Percentiles rank a stretch among this genome's conserved stretches.
Evolutionary conservation across 2,329 filamentous ascomycete species (phyloP).

Genomic region (Cercospora zeae-maydis): DNA sequence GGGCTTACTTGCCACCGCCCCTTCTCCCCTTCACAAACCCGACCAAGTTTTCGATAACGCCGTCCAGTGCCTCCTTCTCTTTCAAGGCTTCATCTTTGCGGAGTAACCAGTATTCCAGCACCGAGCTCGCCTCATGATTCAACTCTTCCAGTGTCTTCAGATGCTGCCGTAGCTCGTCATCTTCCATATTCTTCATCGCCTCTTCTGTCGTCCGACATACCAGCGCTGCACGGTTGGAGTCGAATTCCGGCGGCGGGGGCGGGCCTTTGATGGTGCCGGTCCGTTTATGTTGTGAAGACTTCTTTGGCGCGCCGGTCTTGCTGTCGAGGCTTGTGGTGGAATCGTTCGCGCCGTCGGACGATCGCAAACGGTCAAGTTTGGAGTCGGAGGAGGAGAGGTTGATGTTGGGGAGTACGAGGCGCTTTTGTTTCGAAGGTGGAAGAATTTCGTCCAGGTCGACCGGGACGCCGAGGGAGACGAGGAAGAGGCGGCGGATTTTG

Average conservation of each 20-base stretch:
- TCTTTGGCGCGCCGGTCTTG: conserved; percentile 29
- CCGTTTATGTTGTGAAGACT: conserved; percentile 20
- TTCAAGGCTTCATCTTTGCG: conserved; percentile 80
- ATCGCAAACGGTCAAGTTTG: conserved; percentile 39
- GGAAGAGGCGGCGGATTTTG: conserved; percentile 87
- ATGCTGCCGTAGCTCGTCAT: conserved; percentile 70
- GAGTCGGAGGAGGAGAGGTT: conserved; percentile 38
- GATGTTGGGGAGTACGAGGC: conserved; percentile 85
- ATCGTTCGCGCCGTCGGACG: conserved; percentile 28
- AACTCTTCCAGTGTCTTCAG: conserved; percentile 65
- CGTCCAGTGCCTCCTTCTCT: conserved; percentile 90
- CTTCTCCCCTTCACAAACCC: conserved; percentile 65
- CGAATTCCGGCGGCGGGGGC: conserved; percentile 68
- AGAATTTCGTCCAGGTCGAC: conserved; percentile 97
- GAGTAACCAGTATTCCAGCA: conserved; percentile 85
- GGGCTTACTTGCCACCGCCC: conserved; percentile 14
- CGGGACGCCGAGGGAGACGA: conserved; percentile 91
- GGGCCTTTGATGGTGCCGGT: conserved; percentile 54
- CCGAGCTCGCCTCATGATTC: conserved; percentile 67
- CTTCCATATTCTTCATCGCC: conserved; percentile 73
- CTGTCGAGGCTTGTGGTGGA: conserved; percentile 34
- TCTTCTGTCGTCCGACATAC: conserved; percentile 81
- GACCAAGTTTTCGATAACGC: conserved; percentile 93
- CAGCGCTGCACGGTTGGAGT: conserved; percentile 73
- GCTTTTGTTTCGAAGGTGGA: conserved; percentile 96